phyloP scores from a whole-genome alignment of 2,329 filamentous ascomycete genomes.

The Penicillium polonicum region DNA sequence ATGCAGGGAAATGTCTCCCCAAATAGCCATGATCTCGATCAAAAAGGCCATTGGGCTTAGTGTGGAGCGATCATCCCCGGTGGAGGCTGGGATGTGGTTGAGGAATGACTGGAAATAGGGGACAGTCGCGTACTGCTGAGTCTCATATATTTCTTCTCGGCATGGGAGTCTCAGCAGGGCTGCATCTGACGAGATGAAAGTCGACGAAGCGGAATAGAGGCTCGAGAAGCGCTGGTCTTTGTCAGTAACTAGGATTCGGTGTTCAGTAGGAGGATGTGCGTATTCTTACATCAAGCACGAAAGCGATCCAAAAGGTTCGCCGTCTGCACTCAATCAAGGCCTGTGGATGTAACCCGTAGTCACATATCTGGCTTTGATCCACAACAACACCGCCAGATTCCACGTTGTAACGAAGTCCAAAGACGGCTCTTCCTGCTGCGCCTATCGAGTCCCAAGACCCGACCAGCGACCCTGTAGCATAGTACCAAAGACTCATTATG shows the following conservation, averaged over 20 bases:
- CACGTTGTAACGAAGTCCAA: slow-evolving; percentile 61
- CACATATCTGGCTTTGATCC: slow-evolving; percentile 48
- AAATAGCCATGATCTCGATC: slow-evolving; percentile 63
- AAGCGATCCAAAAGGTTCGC: slow-evolving; percentile 70
- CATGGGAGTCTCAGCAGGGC: slow-evolving; percentile 67
- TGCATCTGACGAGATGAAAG: slow-evolving; percentile 62
- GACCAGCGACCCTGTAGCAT: slow-evolving; percentile 58
- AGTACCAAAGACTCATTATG: slow-evolving; percentile 66
- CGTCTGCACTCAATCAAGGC: slow-evolving; percentile 66
- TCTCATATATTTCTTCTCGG: slow-evolving; percentile 61
- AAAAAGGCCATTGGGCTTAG: slow-evolving; percentile 59
- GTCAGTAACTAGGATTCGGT: slow-evolving; percentile 16
- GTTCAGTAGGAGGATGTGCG: slow-evolving; percentile 14
- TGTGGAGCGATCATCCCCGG: slow-evolving; percentile 40
- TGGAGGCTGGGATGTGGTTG: slow-evolving; percentile 39
- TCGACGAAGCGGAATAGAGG: slow-evolving; percentile 55
- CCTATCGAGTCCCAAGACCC: slow-evolving; percentile 65
- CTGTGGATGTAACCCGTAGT: slow-evolving; percentile 57
- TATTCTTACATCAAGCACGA: slow-evolving; percentile 62
- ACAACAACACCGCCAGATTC: slow-evolving; percentile 55
- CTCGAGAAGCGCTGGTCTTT: slow-evolving; percentile 57
- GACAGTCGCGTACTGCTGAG: slow-evolving; percentile 55
- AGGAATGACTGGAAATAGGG: slow-evolving; percentile 61
- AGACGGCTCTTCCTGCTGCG: slow-evolving; percentile 60
- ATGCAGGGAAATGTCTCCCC: slow-evolving; percentile 63